Evolutionary conservation across 179 eudicot species (phyloP), one percentile per base, ranked within the genome.

Genomic region (Amaranthus tricolor): DNA sequence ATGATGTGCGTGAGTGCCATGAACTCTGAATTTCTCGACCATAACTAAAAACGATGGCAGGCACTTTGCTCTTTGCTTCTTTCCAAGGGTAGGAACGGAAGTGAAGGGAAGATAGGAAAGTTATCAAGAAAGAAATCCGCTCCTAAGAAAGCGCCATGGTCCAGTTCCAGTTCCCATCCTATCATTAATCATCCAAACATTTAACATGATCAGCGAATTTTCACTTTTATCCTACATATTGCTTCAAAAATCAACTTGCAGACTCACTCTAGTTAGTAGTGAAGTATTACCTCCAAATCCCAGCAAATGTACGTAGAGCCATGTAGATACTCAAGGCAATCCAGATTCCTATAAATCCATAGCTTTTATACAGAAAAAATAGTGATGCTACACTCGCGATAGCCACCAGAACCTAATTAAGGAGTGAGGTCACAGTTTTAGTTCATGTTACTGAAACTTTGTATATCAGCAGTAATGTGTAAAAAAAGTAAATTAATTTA

Each of bases 131-230:
- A 71, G 59, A 2, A 70, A 20, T 70, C 57, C 19, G 52, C 20
- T 75, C 76, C 88, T 84, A 12, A 94, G 91, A 72, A 87, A 94
- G 15, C 81, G 86, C 98, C 98, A 94, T 0, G 98, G 98, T 75
- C 98, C 98, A 1, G 98, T 90, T 24, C 90, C 92, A 12, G 92
- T 88, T 55, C 94, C 97, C 89, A 94, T 92, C 87, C 98, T 94
- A 75, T 77, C 81, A 11, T 60, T 1, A 45, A 12, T 13, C 15
- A 61, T 48, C 14, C 16, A 63, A 31, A 13, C 54, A 5, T 66
- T 5, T 31, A 9, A 13, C 40, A 31, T 31, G 16, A 45, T 51
- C 20, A 11, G 13, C 4, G 10, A 11, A 58, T 55, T 24, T 31
- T 31, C 3, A 31, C 40, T 31, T 31, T 31, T 31, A 31, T 31